Percentiles rank a stretch among this genome's conserved stretches.
Conservation (phyloP, 169 alveolate species). For the Plasmodium ovale region DNA sequence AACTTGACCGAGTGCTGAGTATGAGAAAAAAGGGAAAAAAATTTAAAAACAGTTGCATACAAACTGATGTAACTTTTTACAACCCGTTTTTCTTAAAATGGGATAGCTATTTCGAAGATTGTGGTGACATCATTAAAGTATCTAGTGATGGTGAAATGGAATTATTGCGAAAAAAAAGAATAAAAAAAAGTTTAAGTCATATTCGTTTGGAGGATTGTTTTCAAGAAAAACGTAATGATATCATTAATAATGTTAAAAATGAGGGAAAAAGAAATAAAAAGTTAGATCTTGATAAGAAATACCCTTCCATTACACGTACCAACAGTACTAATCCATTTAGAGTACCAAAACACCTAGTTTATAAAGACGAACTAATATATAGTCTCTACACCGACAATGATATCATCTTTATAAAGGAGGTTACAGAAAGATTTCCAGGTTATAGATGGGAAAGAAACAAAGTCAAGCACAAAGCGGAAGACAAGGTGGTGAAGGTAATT, state of each 20-base stretch:
- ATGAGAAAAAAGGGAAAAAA: constrained; percentile 16
- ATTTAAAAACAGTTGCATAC: constrained; percentile 15
- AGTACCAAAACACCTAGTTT: background rate
- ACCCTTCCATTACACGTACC: background rate
- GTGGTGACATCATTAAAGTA: background rate
- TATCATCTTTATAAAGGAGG: constrained; percentile 22
- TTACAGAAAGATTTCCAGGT: background rate
- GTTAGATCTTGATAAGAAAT: background rate
- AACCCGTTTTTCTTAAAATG: constrained; percentile 28
- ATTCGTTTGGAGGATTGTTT: background rate
- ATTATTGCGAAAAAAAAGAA: constrained; percentile 9
- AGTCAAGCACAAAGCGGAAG: background rate
- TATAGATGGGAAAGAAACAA: background rate
- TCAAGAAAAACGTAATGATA: background rate
- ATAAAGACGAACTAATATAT: constrained; percentile 11
- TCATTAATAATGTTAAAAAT: background rate
- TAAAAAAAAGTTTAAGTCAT: constrained; percentile 8
- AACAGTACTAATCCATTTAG: background rate
- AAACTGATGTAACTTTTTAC: constrained; percentile 42
- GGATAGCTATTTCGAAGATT: constrained; percentile 50
- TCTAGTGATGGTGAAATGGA: constrained; percentile 57
- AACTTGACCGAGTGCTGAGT: constrained; percentile 23
- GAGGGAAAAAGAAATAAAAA: background rate
- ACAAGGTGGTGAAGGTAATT: background rate
- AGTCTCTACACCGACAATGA: constrained; percentile 37